Evolutionary conservation across 2,329 filamentous ascomycete species (phyloP).

Genomic region (Aureobasidium sp.): DNA sequence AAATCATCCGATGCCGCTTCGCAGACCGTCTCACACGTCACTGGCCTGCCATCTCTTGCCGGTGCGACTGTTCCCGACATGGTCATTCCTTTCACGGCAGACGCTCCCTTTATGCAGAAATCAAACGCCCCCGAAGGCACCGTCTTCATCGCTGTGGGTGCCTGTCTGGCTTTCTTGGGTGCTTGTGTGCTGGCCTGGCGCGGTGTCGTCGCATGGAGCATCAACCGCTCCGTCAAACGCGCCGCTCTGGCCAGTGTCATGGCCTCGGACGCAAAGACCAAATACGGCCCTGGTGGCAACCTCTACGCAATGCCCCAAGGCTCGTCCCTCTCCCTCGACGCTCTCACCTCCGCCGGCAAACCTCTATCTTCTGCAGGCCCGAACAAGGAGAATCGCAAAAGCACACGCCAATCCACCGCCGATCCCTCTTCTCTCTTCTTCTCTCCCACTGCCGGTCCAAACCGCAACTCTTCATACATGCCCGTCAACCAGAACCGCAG

Average conservation of each 20-base stretch:
- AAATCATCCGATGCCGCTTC: neutral
- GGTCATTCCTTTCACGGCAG: constrained; percentile 71
- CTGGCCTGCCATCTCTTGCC: constrained; percentile 47
- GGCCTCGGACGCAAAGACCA: constrained; percentile 53
- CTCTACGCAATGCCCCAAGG: constrained; percentile 54
- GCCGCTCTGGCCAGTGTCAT: constrained; percentile 69
- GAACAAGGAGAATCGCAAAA: neutral
- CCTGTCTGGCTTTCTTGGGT: constrained; percentile 75
- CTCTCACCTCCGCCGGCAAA: constrained; percentile 10
- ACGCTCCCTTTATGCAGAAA: constrained; percentile 87
- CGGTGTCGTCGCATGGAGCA: constrained; percentile 75
- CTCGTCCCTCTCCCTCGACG: constrained; percentile 32
- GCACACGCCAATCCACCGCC: neutral
- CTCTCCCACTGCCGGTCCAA: constrained; percentile 68
- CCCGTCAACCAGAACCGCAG: constrained; percentile 46
- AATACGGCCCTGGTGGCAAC: constrained; percentile 52
- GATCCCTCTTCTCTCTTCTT: constrained; percentile 71
- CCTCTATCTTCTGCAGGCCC: neutral
- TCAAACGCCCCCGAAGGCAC: constrained; percentile 83
- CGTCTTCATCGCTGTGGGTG: constrained; percentile 91
- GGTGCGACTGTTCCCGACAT: constrained; percentile 59
- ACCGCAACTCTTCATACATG: constrained; percentile 17
- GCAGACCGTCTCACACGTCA: constrained; percentile 23
- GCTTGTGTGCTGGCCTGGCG: constrained; percentile 83
- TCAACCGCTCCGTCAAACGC: constrained; percentile 83